Evolutionary conservation across 768 basidiomycete species (phyloP).

Genomic region (Lentinus tigrinus): DNA sequence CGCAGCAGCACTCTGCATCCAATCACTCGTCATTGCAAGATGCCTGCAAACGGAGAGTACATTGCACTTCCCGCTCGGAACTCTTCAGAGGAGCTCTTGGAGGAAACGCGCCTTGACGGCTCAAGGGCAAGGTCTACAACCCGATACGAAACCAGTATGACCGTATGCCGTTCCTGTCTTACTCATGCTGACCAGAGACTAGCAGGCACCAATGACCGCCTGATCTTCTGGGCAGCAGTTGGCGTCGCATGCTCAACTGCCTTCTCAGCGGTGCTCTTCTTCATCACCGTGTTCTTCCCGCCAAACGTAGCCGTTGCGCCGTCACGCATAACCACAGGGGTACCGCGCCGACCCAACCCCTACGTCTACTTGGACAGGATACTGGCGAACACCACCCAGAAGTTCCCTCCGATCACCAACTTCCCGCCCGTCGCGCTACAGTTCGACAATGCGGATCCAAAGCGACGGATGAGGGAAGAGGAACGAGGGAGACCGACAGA

Average conservation of each 20-base stretch:
- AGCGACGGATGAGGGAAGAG: conserved; percentile 9
- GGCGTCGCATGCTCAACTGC: conserved; percentile 3
- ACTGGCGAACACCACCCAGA: not conserved
- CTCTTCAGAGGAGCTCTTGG: not conserved
- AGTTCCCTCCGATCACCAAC: conserved; percentile 9
- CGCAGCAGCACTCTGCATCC: too few species aligned
- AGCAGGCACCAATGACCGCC: not conserved
- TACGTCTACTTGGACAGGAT: conserved; percentile 14
- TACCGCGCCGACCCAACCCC: conserved; percentile 4
- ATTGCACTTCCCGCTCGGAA: not conserved
- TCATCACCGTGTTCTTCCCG: not conserved
- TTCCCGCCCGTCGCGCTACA: conserved; percentile 14
- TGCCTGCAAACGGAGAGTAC: not conserved
- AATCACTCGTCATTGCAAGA: too few species aligned
- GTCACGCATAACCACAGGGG: not conserved
- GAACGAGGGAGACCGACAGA: not conserved
- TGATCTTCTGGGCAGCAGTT: conserved; percentile 5
- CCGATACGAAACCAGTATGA: not conserved
- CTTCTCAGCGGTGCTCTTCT: not conserved
- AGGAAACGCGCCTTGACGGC: not conserved
- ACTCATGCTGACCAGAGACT: not conserved
- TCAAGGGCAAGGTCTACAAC: not conserved
- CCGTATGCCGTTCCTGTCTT: not conserved
- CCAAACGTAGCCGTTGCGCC: not conserved
- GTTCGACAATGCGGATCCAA: not conserved